A percentile compares a stretch with the other conserved stretches of the same genome.
phyloP scores from a whole-genome alignment of 1,139 yeast genomes.

The Suhomyces choctaworum region DNA sequence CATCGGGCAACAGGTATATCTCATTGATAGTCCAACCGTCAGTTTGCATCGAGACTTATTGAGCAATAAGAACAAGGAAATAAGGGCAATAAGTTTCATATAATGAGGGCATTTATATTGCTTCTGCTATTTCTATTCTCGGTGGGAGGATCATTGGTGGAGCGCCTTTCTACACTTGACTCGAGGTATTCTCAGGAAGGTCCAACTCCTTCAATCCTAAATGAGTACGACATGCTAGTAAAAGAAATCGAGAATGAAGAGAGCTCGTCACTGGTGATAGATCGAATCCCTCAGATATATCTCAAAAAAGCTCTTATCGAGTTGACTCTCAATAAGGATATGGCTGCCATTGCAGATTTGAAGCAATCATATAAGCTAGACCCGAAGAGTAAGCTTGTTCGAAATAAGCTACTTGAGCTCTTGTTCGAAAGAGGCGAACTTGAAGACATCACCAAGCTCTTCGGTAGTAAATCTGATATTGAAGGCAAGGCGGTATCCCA shows the following conservation, averaged over 20 bases:
- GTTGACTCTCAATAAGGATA: conserved; percentile 48
- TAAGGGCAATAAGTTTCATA: too few species aligned
- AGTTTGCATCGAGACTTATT: too few species aligned
- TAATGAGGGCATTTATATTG: conserved; percentile 5
- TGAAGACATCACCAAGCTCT: conserved; percentile 14
- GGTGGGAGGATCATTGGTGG: conserved; percentile 8
- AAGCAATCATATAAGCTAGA: conserved; percentile 42
- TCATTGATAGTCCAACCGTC: too few species aligned
- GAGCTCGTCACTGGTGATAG: conserved; percentile 3
- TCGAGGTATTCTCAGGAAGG: conserved; percentile 22
- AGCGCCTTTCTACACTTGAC: conserved; percentile 12
- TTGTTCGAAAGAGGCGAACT: conserved; percentile 48
- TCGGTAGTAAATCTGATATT: conserved; percentile 2
- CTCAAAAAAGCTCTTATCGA: conserved; percentile 58
- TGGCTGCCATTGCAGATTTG: conserved; percentile 49
- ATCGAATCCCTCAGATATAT: conserved; percentile 38
- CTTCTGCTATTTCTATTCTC: conserved; percentile 7
- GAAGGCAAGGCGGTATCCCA: conserved; percentile 18
- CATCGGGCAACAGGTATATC: too few species aligned
- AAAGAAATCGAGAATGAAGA: conserved; percentile 15
- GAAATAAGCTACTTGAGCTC: conserved; percentile 42
- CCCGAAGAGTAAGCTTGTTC: conserved; percentile 44
- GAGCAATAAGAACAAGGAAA: too few species aligned
- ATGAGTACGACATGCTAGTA: conserved; percentile 24
- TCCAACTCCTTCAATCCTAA: conserved; percentile 28